phyloP scores from a whole-genome alignment of 768 basidiomycete species.

The Podaxis carcinomalis region DNA sequence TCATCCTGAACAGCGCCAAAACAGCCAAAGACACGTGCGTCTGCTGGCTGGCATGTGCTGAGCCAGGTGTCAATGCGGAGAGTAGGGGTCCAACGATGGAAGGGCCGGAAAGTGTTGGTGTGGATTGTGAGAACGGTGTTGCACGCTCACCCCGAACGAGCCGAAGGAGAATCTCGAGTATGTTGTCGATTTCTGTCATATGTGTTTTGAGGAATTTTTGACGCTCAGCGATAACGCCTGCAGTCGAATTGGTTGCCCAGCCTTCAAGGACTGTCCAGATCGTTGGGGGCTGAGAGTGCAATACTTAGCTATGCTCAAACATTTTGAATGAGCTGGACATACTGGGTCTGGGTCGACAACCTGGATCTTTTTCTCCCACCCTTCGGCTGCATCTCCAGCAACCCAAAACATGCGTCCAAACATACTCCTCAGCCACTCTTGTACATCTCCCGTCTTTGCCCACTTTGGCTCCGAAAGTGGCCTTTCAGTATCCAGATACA shows the following conservation, averaged over 20 bases:
- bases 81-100: slow-evolving; percentile 65
- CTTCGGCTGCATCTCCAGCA: slow-evolving; percentile 75
- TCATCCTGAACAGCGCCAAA: slow-evolving; percentile 83
- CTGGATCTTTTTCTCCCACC: slow-evolving; percentile 92
- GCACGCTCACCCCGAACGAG: slow-evolving; percentile 89
- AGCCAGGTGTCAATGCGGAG: slow-evolving; percentile 65
- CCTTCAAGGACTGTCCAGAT: slow-evolving; percentile 86
- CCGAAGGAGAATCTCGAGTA: slow-evolving; percentile 89
- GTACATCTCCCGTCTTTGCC: slow-evolving; percentile 92
- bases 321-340: slow-evolving; percentile 25
- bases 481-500: slow-evolving; percentile 80
- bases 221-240: slow-evolving; percentile 71
- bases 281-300: slow-evolving; percentile 69
- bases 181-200: slow-evolving; percentile 80
- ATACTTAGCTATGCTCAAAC: slow-evolving; percentile 2
- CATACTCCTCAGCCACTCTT: slow-evolving; percentile 89
- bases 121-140: slow-evolving; percentile 61
- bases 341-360: slow-evolving; percentile 96
- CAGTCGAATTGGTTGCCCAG: slow-evolving; percentile 84
- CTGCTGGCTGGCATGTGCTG: slow-evolving; percentile 83
- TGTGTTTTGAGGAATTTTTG: slow-evolving; percentile 88
- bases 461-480: slow-evolving; percentile 95
- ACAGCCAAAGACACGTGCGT: slow-evolving; percentile 94
- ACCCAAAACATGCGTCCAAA: slow-evolving; percentile 88
- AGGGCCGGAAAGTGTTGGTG: slow-evolving; percentile 58